Base-by-base conservation (phyloP, 805 yeast genomes). In the Cyberlindnera mrakii region DNA sequence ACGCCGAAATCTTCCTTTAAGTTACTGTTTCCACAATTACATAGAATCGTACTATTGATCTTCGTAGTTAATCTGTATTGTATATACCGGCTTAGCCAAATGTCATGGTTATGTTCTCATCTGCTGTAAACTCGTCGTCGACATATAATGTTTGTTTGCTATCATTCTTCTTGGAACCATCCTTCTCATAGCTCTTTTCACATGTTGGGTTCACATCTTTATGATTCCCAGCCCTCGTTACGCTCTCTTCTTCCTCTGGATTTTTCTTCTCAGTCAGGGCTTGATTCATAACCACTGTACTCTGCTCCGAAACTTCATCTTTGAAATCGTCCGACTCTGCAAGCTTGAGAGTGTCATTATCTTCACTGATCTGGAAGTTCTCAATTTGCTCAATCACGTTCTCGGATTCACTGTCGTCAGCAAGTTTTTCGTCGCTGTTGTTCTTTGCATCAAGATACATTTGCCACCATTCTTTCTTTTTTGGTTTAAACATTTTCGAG, bases 1-100 rank as follows among this genome's bases (percentile, higher is more conserved):
- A 91, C 60, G 80, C 93, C 42, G 93, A 89, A 69, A 84, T 80
- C 43, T 91, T 91, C 72, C 76, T 89, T 65, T 87, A 70, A 57
- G 18, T 36, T 36, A 25, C 16, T 25, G 30, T 23, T 9, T 20
- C 5, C 30, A 8, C n/a, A 10, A 15, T 18, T 34, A 34, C 11
- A 34, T 34, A 18, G 13, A 13, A 34, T 35, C 11, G 20, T 15
- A 14, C n/a, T 19, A 20, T 35, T n/a, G 33, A 31, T 15, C 9
- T 15, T 14, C 17, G 33, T 30, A 32, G 17, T 33, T n/a, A 19
- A 35, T 35, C 27, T 23, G 27, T 23, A 23, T 23, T 23, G 27
- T 20, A 29, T 33, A 18, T 29, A 35, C 3, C 11, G 6, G 16
- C 14, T 33, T 33, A 53, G 23, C 49, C 47, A 41, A 56, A 57